phyloP scores from a whole-genome alignment of 1,284 basidiomycete species.

The Tilletia caries region DNA sequence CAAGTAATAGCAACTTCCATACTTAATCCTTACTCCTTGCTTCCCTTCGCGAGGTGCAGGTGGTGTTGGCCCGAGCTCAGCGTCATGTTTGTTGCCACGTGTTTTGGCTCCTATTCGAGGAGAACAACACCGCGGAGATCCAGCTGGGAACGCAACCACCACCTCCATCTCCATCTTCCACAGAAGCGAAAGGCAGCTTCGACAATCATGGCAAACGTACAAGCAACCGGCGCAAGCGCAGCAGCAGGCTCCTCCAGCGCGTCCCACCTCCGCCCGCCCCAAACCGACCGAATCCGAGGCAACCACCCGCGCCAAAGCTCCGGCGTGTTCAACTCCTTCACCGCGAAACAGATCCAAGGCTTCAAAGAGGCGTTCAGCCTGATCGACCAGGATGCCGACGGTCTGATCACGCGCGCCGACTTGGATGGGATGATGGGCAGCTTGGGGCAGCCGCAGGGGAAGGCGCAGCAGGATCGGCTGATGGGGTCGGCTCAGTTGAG shows the following conservation, averaged over 20 bases:
- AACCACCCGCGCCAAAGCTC: conserved; percentile 44
- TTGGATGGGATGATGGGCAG: conserved; percentile 46
- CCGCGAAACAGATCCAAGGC: conserved; percentile 52
- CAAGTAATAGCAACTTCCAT: too few species aligned
- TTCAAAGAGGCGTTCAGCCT: conserved; percentile 56
- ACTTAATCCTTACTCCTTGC: too few species aligned
- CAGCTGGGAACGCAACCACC: too few species aligned
- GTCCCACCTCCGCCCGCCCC: not conserved
- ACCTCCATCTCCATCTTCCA: not conserved
- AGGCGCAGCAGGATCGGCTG: not conserved
- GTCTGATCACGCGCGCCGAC: conserved; percentile 48
- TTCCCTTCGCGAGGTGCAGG: too few species aligned
- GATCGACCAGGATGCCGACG: conserved; percentile 54
- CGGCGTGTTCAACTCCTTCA: conserved; percentile 44
- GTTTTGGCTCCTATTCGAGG: too few species aligned
- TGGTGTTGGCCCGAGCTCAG: too few species aligned
- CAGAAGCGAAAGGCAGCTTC: not conserved
- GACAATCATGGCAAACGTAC: not conserved
- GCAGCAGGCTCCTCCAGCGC: conserved; percentile 12
- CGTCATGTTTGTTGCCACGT: too few species aligned
- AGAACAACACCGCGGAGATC: too few species aligned
- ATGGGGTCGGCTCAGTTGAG: not conserved
- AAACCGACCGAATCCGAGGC: conserved; percentile 2
- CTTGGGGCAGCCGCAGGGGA: conserved; percentile 34
- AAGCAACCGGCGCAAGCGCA: not conserved